phyloP scores from a whole-genome alignment of 2,329 filamentous ascomycete genomes.

The Colletotrichum karsti region DNA sequence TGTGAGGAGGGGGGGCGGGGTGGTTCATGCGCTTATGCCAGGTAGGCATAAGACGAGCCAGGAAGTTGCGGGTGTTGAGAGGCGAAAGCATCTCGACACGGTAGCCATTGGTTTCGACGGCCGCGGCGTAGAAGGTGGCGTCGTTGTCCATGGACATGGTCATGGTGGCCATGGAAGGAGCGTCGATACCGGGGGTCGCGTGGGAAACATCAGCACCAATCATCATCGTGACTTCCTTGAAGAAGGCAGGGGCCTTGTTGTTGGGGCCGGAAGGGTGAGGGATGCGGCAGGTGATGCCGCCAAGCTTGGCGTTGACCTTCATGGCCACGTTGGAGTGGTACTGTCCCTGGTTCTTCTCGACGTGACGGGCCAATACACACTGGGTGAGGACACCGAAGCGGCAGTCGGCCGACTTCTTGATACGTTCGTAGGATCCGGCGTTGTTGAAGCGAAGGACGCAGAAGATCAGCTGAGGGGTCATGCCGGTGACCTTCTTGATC shows the following conservation, averaged over 20 bases:
- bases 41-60: conserved; percentile 68
- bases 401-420: conserved; percentile 92
- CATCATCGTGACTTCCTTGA: conserved; percentile 54
- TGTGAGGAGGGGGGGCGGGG: conserved; percentile 64
- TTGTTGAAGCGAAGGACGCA: conserved; percentile 80
- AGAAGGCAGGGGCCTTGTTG: conserved; percentile 43
- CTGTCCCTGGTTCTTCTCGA: conserved; percentile 75
- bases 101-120: conserved; percentile 83
- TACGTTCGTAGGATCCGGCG: conserved; percentile 76
- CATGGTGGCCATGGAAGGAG: conserved; percentile 86
- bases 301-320: conserved; percentile 97
- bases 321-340: conserved; percentile 95
- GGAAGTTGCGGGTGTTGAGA: conserved; percentile 71
- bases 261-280: conserved; percentile 32
- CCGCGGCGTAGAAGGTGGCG: conserved; percentile 79
- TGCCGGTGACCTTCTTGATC: conserved; percentile 61
- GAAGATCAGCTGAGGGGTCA: conserved; percentile 78
- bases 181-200: conserved; percentile 70
- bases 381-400: conserved; percentile 86
- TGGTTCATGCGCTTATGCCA: conserved; percentile 70
- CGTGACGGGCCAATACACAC: conserved; percentile 77
- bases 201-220: conserved; percentile 95
- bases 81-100: conserved; percentile 81
- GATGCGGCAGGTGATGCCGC: conserved; percentile 74
- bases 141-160: conserved; percentile 80